Evolutionary conservation across 1,284 basidiomycete genomes (phyloP).

Genomic region (Microbotryum violaceum): DNA sequence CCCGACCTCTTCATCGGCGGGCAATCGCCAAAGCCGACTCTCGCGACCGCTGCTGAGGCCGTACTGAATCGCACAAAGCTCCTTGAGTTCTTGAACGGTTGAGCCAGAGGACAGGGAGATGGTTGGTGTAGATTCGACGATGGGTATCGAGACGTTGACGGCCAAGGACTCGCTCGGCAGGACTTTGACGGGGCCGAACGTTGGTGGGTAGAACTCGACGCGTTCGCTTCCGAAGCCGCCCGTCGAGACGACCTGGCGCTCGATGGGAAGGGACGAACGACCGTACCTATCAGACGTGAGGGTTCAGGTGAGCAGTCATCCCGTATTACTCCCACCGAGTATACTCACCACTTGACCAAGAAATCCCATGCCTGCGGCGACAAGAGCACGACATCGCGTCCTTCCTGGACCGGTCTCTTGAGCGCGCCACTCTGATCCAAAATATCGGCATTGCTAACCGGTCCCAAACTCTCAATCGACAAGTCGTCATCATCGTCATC

Average conservation of each 20-base stretch:
- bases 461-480: slow-evolving; percentile 50
- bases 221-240: slow-evolving; percentile 7
- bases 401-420: slow-evolving; percentile 50
- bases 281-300: slow-evolving; percentile 57
- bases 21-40: slow-evolving; percentile 21
- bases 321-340: not conserved
- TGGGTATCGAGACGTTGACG: slow-evolving; percentile 11
- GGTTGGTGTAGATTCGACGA: slow-evolving; percentile 15
- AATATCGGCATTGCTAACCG: slow-evolving; percentile 64
- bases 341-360: slow-evolving; percentile 58
- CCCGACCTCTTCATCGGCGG: slow-evolving; percentile 6
- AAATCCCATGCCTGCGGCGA: slow-evolving; percentile 64
- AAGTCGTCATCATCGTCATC: slow-evolving; percentile 48
- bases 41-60: slow-evolving; percentile 12
- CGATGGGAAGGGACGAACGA: slow-evolving; percentile 49
- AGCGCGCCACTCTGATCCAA: slow-evolving; percentile 45
- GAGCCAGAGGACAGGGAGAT: slow-evolving; percentile 33
- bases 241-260: slow-evolving; percentile 56
- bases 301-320: not conserved
- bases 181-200: slow-evolving; percentile 53
- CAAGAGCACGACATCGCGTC: slow-evolving; percentile 68
- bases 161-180: slow-evolving; percentile 30
- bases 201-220: slow-evolving; percentile 71
- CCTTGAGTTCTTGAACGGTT: slow-evolving; percentile 33
- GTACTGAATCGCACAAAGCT: slow-evolving; percentile 26